Percentiles rank a stretch among this genome's conserved stretches.
Evolutionary conservation across 768 basidiomycete genomes (phyloP).

Genomic region (Amanita exitialis): DNA sequence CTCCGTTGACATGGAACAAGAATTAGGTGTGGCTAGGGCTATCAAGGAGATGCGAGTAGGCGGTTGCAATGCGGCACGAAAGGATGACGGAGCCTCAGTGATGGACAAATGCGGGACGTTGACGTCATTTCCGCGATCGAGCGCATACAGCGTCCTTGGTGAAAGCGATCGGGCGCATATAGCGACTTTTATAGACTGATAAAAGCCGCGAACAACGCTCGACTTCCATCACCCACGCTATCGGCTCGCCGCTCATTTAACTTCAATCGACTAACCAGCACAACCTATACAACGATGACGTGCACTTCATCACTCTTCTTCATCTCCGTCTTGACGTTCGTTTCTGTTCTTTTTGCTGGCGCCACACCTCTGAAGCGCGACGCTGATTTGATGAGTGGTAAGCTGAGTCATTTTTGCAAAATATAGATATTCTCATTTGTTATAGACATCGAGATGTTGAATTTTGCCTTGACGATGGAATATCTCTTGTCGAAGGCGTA

Average conservation of each 20-base stretch:
- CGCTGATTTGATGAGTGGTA: neutral
- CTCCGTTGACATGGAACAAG: neutral
- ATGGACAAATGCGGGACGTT: neutral
- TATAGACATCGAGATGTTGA: conserved; percentile 25
- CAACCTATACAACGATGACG: neutral
- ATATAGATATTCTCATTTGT: too few species aligned
- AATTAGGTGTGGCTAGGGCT: neutral
- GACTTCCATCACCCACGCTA: neutral
- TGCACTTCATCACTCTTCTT: neutral
- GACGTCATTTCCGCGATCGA: neutral
- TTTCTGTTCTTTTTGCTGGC: neutral
- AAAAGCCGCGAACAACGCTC: neutral
- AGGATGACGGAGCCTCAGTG: too few species aligned
- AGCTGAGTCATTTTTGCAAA: neutral
- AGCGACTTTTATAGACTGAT: neutral
- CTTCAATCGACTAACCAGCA: neutral
- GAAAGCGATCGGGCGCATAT: neutral
- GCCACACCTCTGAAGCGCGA: neutral
- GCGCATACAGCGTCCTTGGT: neutral
- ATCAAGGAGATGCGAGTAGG: too few species aligned
- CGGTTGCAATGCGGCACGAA: too few species aligned
- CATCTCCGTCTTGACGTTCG: neutral
- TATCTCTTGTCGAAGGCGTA: conserved; percentile 37
- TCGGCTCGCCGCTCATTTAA: neutral
- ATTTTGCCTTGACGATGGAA: conserved; percentile 39